Evolutionary conservation across 1,284 basidiomycete genomes (phyloP).

Genomic region (Marasmius fiardii): DNA sequence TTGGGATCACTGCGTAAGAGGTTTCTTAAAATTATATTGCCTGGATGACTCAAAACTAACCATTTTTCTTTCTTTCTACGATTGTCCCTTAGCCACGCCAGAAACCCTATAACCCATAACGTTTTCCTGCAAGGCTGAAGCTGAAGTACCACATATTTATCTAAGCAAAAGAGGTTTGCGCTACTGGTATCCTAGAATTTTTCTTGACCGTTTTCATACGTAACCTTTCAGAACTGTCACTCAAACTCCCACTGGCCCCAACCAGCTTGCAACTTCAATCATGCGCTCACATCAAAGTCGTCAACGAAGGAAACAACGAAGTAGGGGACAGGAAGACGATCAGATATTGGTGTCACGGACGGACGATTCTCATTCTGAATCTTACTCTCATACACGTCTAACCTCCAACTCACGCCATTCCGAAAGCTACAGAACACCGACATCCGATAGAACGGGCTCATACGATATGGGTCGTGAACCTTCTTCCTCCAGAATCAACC

Average conservation of each 20-base stretch:
- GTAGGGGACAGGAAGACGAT: slow-evolving; percentile 49
- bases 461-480: slow-evolving; percentile 48
- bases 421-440: slow-evolving; percentile 45
- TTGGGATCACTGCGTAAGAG: too few species aligned
- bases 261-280: background rate
- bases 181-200: background rate
- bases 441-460: slow-evolving; percentile 38
- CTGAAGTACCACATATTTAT: background rate
- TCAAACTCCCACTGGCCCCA: background rate
- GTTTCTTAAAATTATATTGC: too few species aligned
- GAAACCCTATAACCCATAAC: too few species aligned
- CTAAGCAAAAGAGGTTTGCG: background rate
- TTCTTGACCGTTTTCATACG: background rate
- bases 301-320: slow-evolving; percentile 42
- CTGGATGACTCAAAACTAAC: too few species aligned
- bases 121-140: background rate
- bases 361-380: slow-evolving; percentile 41
- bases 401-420: slow-evolving; percentile 37
- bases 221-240: slow-evolving; percentile 1
- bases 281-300: slow-evolving; percentile 50
- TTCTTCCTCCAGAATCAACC: slow-evolving; percentile 45
- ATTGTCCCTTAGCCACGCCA: too few species aligned
- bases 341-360: slow-evolving; percentile 44
- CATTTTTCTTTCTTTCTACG: too few species aligned
- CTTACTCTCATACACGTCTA: slow-evolving; percentile 38